Evolutionary conservation across 495 filamentous ascomycete species (phyloP).

Genomic region (Penicilliopsis zonata): DNA sequence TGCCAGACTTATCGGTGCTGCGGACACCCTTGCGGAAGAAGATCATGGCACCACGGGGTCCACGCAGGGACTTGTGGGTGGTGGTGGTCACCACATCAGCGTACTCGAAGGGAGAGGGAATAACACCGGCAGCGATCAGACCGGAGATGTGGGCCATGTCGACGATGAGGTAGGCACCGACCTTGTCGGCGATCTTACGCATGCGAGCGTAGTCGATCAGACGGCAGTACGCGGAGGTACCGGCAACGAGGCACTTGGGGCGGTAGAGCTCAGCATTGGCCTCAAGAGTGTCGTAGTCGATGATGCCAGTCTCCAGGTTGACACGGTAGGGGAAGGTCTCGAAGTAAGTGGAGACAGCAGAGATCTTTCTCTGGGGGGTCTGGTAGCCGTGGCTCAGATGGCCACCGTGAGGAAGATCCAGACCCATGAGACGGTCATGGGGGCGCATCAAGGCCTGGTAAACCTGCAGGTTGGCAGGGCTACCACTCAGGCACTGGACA

Average conservation of each 20-base stretch:
- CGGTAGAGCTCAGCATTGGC: constrained; percentile 89
- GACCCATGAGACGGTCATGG: constrained; percentile 92
- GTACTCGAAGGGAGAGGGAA: constrained; percentile 86
- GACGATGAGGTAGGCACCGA: constrained; percentile 87
- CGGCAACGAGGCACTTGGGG: constrained; percentile 90
- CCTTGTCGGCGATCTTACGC: constrained; percentile 90
- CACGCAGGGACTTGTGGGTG: constrained; percentile 98
- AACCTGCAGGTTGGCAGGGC: constrained; percentile 92
- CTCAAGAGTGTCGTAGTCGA: constrained; percentile 91
- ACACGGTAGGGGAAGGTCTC: constrained; percentile 92
- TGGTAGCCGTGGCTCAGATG: constrained; percentile 98
- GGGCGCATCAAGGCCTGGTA: constrained; percentile 98
- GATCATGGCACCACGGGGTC: constrained; percentile 98
- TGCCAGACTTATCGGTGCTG: constrained; percentile 78
- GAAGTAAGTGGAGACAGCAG: constrained; percentile 87
- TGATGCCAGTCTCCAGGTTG: constrained; percentile 84
- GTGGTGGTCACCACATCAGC: constrained; percentile 98
- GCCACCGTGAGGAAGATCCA: constrained; percentile 95
- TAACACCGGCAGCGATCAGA: constrained; percentile 83
- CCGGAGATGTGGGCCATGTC: constrained; percentile 99
- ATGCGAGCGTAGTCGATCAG: constrained; percentile 95
- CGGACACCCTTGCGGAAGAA: constrained; percentile 97
- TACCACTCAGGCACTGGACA: constrained; percentile 83
- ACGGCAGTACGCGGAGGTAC: constrained; percentile 97
- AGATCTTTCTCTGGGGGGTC: constrained; percentile 85